Evolutionary conservation across 441 rosid species (phyloP).

Genomic region (Erodium trifolium): DNA sequence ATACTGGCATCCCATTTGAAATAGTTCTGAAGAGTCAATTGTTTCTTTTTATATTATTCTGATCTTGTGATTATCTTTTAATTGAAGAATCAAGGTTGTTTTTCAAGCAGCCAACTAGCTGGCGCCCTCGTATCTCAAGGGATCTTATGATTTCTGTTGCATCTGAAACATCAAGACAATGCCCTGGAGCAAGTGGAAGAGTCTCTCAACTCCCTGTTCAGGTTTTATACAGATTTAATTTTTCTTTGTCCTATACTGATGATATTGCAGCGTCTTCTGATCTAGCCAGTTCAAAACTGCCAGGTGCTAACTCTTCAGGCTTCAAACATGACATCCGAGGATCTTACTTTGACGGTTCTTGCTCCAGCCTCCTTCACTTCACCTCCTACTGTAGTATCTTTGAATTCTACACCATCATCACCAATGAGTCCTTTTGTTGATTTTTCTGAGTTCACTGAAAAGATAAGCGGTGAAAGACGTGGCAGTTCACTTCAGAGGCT

Average conservation of each 20-base stretch:
- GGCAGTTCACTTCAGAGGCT: conserved; percentile 24
- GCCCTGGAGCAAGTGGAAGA: conserved; percentile 50
- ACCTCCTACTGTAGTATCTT: conserved; percentile 80
- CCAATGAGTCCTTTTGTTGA: conserved; percentile 61
- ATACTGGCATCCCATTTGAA: neutral
- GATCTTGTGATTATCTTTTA: conserved; percentile 6
- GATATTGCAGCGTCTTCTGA: neutral
- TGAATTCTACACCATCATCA: conserved; percentile 63
- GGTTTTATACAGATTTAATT: conserved; percentile 33
- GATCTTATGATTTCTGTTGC: conserved; percentile 93
- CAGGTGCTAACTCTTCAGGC: conserved; percentile 96
- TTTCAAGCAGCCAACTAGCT: conserved; percentile 79
- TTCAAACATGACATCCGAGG: conserved; percentile 84
- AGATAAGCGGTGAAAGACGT: conserved; percentile 30
- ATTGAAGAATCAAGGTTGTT: conserved; percentile 76
- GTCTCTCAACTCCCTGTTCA: conserved; percentile 86
- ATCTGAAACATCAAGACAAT: conserved; percentile 62
- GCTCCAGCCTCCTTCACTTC: conserved; percentile 89
- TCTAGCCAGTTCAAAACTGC: conserved; percentile 25
- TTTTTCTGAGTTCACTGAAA: conserved; percentile 47
- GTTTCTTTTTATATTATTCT: neutral
- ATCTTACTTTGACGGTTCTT: conserved; percentile 83
- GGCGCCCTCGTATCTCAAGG: conserved; percentile 83
- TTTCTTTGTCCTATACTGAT: conserved; percentile 4
- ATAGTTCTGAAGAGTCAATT: neutral